These are phyloP conservation scores for Penicillium sp. DNA, from an alignment of 2,329 filamentous ascomycete species.

Conservation along the genomic window DNA sequence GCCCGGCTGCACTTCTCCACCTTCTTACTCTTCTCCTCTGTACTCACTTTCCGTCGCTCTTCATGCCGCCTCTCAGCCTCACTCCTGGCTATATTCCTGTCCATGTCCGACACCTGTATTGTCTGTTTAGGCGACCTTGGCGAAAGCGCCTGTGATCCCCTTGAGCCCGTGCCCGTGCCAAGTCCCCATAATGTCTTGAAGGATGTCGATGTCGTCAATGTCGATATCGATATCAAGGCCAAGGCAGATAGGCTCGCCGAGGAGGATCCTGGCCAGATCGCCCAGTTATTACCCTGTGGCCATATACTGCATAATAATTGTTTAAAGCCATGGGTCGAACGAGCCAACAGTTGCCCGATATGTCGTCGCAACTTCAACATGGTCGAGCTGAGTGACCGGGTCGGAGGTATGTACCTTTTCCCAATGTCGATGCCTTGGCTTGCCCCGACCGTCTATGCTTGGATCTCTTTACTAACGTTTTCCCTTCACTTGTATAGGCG, in stretches of 20 bases:
- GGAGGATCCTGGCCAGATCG: constrained; percentile 58
- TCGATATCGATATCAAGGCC: constrained; percentile 31
- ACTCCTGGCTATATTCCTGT: constrained; percentile 30
- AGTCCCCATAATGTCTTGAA: constrained; percentile 38
- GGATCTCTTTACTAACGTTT: constrained; percentile 5
- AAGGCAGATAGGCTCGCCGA: constrained; percentile 34
- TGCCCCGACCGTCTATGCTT: too few species aligned
- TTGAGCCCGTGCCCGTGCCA: constrained; percentile 48
- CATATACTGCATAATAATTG: constrained; percentile 93
- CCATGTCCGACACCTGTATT: constrained; percentile 71
- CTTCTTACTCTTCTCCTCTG: constrained; percentile 31
- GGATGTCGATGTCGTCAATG: constrained; percentile 19
- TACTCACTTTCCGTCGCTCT: constrained; percentile 28
- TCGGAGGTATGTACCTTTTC: constrained; percentile 69
- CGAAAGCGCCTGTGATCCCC: constrained; percentile 58
- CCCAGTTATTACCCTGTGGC: constrained; percentile 74
- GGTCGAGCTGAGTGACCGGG: constrained; percentile 78
- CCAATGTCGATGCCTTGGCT: constrained; percentile 9
- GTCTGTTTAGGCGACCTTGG: constrained; percentile 73
- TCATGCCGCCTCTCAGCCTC: constrained; percentile 30
- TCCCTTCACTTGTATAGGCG: constrained; percentile 45
- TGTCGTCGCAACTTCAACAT: constrained; percentile 90
- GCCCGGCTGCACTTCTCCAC: constrained; percentile 38
- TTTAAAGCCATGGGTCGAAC: constrained; percentile 90
- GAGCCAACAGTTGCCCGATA: constrained; percentile 97